Evolutionary conservation across 139 green algal species (phyloP).

Genomic region (Haematococcus lacustris): DNA sequence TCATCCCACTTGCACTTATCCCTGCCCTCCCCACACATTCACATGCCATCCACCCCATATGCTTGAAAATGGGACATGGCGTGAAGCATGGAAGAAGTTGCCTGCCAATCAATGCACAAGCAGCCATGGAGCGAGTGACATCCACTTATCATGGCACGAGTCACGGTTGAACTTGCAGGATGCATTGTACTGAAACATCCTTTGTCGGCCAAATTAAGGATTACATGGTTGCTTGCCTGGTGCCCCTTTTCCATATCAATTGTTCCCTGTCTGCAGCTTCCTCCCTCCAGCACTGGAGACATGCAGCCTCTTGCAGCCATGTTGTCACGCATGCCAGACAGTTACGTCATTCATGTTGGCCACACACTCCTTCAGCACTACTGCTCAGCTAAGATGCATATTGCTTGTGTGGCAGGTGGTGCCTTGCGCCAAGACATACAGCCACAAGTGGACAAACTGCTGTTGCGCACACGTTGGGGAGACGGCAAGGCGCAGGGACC

Average conservation of each 20-base stretch:
- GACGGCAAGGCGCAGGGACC: constrained; percentile 25
- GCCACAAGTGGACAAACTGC: constrained; percentile 42
- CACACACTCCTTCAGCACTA: background rate
- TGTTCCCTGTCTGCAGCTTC: background rate
- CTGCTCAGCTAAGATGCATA: background rate
- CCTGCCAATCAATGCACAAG: too few relatives aligned
- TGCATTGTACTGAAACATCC: too few relatives aligned
- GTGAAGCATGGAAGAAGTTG: too few relatives aligned
- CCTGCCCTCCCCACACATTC: too few relatives aligned
- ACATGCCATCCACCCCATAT: too few relatives aligned
- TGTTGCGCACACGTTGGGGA: constrained; percentile 33
- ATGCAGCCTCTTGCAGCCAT: background rate
- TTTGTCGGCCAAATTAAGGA: too few relatives aligned
- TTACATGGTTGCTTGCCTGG: background rate
- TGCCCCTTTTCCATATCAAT: too few relatives aligned
- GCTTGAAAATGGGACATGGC: too few relatives aligned
- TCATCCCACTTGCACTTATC: too few relatives aligned
- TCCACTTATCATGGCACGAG: too few relatives aligned
- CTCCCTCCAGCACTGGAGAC: background rate
- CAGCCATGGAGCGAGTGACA: too few relatives aligned
- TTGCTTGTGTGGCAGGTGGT: constrained; percentile 21
- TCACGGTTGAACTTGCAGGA: too few relatives aligned
- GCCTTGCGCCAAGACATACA: constrained; percentile 25
- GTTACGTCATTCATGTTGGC: background rate
- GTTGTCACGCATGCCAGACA: background rate